phyloP scores from a whole-genome alignment of 2,329 filamentous ascomycete species.

The Fusarium neocosmosporiellum region DNA sequence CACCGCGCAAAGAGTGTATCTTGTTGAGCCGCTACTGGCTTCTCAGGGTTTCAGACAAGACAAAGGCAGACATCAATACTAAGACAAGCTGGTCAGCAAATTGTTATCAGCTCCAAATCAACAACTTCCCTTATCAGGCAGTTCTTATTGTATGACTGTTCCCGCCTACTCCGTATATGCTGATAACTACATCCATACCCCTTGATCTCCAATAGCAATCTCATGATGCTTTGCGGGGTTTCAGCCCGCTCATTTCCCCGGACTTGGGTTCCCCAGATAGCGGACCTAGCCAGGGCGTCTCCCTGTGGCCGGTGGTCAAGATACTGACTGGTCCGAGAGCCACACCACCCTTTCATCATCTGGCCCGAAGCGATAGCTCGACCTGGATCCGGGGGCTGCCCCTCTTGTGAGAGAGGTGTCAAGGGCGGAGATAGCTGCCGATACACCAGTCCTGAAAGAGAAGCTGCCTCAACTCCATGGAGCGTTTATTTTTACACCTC shows the following conservation, averaged over 20 bases:
- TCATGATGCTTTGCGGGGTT: slow-evolving; percentile 28
- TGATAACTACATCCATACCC: slow-evolving; percentile 1
- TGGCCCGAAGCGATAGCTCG: slow-evolving; percentile 6
- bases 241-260: slow-evolving; percentile 28
- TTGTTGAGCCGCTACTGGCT: background rate
- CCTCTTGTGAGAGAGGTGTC: background rate
- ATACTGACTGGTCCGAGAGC: slow-evolving; percentile 17
- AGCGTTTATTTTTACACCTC: slow-evolving; percentile 8
- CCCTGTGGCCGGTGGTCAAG: slow-evolving; percentile 9
- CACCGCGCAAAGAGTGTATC: background rate
- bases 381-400: background rate
- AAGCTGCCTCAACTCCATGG: slow-evolving; percentile 2
- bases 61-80: background rate
- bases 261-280: slow-evolving; percentile 35
- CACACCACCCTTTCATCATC: slow-evolving; percentile 28
- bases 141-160: slow-evolving; percentile 1
- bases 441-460: slow-evolving; percentile 14
- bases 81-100: background rate
- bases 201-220: slow-evolving; percentile 3
- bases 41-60: background rate
- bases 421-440: slow-evolving; percentile 4
- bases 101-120: background rate
- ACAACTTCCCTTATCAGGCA: background rate
- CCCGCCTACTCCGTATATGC: background rate
- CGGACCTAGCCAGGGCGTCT: slow-evolving; percentile 22